Evolutionary conservation across 75 land plant species (phyloP).

Genomic region (Selaginella moellendorffii): DNA sequence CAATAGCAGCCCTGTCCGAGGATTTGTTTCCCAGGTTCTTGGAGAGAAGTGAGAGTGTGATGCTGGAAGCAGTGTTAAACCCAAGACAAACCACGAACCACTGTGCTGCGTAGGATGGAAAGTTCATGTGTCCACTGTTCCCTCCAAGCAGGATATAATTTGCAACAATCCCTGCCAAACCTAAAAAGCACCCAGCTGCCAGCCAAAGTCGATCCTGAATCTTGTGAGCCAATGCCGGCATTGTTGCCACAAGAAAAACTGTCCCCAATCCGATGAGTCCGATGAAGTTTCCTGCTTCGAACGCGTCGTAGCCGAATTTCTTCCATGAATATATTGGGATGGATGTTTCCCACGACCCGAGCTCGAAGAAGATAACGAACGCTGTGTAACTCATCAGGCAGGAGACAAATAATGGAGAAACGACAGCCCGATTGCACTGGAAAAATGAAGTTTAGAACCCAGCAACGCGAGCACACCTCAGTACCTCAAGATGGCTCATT

Average conservation of each 20-base stretch:
- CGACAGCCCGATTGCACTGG: too few species aligned
- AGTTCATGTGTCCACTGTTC: neutral
- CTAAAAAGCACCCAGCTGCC: neutral
- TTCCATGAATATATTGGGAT: neutral
- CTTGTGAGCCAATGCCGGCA: neutral
- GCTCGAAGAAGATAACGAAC: neutral
- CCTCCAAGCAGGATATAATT: neutral
- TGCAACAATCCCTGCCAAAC: neutral
- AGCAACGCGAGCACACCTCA: too few species aligned
- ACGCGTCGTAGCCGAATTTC: neutral
- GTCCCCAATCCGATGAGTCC: neutral
- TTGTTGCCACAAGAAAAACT: neutral
- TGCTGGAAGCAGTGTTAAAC: neutral
- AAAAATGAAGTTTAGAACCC: too few species aligned
- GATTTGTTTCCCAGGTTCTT: neutral
- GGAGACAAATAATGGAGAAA: neutral
- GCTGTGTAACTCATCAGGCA: conserved; percentile 9
- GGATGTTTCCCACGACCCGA: conserved; percentile 1
- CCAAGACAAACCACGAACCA: neutral
- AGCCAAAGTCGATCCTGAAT: conserved; percentile 5
- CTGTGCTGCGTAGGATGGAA: neutral
- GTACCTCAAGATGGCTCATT: too few species aligned
- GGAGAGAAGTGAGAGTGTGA: conserved; percentile 2
- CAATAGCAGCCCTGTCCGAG: neutral
- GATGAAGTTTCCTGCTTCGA: neutral